phyloP scores from a whole-genome alignment of 2,329 filamentous ascomycete genomes.

The Erysiphe neolycopersici region DNA sequence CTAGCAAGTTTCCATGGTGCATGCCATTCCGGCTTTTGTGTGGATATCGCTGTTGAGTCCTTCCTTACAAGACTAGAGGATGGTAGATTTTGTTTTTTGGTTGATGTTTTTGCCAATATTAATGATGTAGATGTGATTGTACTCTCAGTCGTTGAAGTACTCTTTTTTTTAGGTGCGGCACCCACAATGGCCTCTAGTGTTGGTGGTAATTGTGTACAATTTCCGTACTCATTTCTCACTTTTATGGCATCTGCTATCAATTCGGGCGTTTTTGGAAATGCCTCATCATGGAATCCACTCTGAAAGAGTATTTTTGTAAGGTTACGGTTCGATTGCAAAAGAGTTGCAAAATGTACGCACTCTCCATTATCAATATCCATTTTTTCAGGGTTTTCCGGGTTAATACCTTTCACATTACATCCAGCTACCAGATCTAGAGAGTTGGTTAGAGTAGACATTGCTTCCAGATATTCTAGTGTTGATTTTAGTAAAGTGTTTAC shows the following conservation, averaged over 20 bases:
- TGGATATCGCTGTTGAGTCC: conserved; percentile 23
- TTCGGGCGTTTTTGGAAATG: conserved; percentile 5
- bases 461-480: too few relatives aligned
- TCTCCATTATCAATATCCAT: background rate
- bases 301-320: background rate
- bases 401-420: background rate
- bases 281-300: background rate
- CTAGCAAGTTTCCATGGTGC: conserved; percentile 96
- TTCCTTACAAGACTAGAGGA: conserved; percentile 32
- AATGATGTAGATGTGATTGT: conserved; percentile 28
- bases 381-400: background rate
- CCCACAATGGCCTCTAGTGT: conserved; percentile 58
- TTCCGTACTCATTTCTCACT: conserved; percentile 38
- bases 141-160: conserved; percentile 12
- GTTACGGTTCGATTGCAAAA: background rate
- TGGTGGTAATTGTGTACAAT: conserved; percentile 51
- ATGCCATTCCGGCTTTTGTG: conserved; percentile 78
- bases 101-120: conserved; percentile 26
- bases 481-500: too few relatives aligned
- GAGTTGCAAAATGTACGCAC: background rate
- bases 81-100: conserved; percentile 21
- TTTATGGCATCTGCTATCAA: conserved; percentile 10
- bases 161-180: conserved; percentile 30
- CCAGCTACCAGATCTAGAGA: too few relatives aligned
- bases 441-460: too few relatives aligned